A percentile compares a stretch with the other conserved stretches of the same genome.
These are phyloP conservation scores for Protea cynaroides DNA, from an alignment of 164 flowering plant species.

Conservation along the genomic window DNA sequence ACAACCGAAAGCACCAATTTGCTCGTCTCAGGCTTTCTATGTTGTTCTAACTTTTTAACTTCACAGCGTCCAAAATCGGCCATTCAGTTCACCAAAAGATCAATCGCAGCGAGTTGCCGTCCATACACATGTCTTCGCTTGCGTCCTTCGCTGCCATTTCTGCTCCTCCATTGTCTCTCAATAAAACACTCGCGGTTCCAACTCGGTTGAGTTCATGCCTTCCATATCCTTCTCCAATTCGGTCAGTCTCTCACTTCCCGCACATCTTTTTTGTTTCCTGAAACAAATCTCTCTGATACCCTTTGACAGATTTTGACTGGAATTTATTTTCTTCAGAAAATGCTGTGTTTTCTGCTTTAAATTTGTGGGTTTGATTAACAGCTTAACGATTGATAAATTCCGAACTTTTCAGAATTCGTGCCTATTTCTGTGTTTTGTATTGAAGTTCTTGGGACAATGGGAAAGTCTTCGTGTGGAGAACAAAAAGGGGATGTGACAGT, in stretches of 20 bases:
- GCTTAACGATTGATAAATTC: too few relatives aligned
- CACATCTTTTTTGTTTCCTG: background rate
- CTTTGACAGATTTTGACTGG: background rate
- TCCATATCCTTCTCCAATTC: constrained; percentile 2
- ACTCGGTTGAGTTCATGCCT: constrained; percentile 4
- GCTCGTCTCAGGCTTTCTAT: too few relatives aligned
- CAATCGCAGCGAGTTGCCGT: too few relatives aligned
- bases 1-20: too few relatives aligned
- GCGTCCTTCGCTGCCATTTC: constrained; percentile 2
- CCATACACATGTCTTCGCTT: background rate
- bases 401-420: background rate
- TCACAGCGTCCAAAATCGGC: too few relatives aligned
- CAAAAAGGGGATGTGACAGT: too few relatives aligned
- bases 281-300: background rate
- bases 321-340: background rate
- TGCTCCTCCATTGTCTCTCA: background rate
- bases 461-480: too few relatives aligned
- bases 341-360: background rate
- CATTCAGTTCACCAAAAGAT: too few relatives aligned
- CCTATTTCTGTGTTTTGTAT: background rate
- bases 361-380: too few relatives aligned
- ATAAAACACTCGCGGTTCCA: background rate
- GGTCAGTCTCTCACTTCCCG: constrained; percentile 5
- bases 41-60: too few relatives aligned
- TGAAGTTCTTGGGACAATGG: too few relatives aligned